Base-by-base conservation (phyloP, 1,139 yeast genomes). In the Geotrichum fermentans region DNA sequence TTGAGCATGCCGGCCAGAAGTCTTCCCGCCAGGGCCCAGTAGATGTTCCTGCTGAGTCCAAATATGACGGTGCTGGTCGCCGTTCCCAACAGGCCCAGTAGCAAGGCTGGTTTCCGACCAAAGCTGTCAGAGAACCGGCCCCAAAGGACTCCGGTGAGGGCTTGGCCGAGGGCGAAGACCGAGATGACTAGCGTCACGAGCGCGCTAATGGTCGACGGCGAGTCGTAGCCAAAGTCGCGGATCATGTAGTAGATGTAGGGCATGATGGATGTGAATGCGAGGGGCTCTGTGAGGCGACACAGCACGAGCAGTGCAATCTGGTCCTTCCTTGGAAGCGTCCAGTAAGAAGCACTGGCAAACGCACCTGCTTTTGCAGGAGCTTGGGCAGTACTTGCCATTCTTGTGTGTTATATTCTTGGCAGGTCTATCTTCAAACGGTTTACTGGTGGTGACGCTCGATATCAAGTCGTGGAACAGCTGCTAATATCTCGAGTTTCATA, bases 241-340 rank as follows among this genome's bases (percentile, higher is more conserved):
- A 80, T 75, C 82, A 80, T 77, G 60, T 76, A 79, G 61, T 78
- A 80, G 29, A 80, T 73, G 61, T 80, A 80, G 2, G 85, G 84
- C 58, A 79, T 75, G 34, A 78, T 62, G 2, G 83, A 79, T 1
- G 82, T 74, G 63, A 79, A 80, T 0, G 83, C 78, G 39, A 80
- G 67, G 0, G 85, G 83, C 59, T 80, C 85, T 8, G 78, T 68
- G 45, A 80, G 66, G 46, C 85, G 54, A 34, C 62, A 56, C n/a
- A 61, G 48, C 18, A 59, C 56, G 43, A 62, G 55, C 36, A 56
- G 51, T n/a, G 54, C 45, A 11, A 62, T 61, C 53, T 61, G 65
- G 26, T 52, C 60, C 40, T 55, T 55, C 28, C 56, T 56, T 4
- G 66, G 66, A 35, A 62, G 50, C 21, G 53, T 56, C 57, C 61